A percentile compares a stretch with the other conserved stretches of the same genome.
Evolutionary conservation across 2,329 filamentous ascomycete genomes (phyloP).

Genomic region (Rhytidhysteron rufulum): DNA sequence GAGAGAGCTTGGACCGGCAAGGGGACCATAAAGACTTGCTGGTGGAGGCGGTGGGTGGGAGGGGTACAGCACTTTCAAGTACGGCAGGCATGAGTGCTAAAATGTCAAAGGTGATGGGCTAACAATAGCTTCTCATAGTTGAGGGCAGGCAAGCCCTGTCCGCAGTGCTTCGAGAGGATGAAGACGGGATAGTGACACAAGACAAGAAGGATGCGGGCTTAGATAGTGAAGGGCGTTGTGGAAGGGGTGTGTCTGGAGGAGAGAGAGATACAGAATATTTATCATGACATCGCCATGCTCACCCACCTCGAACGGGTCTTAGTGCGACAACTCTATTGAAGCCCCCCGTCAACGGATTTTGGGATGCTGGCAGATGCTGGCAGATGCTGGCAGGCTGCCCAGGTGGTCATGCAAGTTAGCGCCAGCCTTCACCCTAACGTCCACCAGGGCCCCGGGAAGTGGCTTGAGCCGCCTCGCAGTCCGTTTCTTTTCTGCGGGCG

Average conservation of each 20-base stretch:
- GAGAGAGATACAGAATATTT: slow-evolving; percentile 15
- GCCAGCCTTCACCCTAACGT: slow-evolving; percentile 7
- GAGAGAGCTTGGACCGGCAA: slow-evolving; percentile 19
- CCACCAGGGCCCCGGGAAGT: slow-evolving; percentile 11
- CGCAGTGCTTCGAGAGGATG: slow-evolving; percentile 1
- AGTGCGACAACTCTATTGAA: slow-evolving; percentile 32
- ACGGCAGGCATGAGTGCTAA: slow-evolving; percentile 29
- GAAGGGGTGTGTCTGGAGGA: slow-evolving; percentile 6
- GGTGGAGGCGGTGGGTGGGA: slow-evolving; percentile 25
- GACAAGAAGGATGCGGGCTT: slow-evolving; percentile 3
- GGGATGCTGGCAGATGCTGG: too few relatives aligned
- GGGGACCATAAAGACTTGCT: slow-evolving; percentile 24
- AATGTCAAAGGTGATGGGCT: slow-evolving; percentile 12
- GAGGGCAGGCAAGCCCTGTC: neutral
- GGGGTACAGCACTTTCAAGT: slow-evolving; percentile 32
- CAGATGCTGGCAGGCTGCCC: slow-evolving; percentile 16
- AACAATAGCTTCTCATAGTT: slow-evolving; percentile 13
- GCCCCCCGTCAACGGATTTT: slow-evolving; percentile 24
- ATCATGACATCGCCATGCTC: slow-evolving; percentile 17
- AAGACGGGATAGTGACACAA: slow-evolving; percentile 1
- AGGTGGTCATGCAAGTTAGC: slow-evolving; percentile 21
- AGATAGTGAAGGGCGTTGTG: slow-evolving; percentile 1
- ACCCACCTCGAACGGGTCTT: slow-evolving; percentile 15
- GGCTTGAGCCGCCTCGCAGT: slow-evolving; percentile 30
- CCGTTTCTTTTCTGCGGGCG: slow-evolving; percentile 25